Base-by-base conservation (phyloP, 371 early-diverging fungal species). In the Chytridiales sp. region DNA sequence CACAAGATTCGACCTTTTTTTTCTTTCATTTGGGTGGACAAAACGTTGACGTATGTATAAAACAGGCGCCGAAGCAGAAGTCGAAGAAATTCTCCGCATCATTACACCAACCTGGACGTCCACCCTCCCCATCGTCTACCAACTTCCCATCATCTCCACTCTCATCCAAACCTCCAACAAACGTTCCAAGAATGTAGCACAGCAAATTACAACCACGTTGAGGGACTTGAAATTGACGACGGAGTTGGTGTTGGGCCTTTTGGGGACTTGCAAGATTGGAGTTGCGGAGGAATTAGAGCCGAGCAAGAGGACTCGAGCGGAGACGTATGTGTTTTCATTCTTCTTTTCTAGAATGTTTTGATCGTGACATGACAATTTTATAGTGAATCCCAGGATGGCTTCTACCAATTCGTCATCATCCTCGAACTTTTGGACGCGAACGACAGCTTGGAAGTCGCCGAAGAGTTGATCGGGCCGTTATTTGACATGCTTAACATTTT, bases 401-500 rank as follows among this genome's bases (percentile, higher is more conserved):
- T 86, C 46, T 75, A 82, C 54, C 80, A 81, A 27, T 78, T 89
- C 24, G 81, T 82, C 34, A 72, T 86, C 9, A 59, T 87, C 11
- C 75, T 91, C 27, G 92, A 91, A 74, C 49, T 87, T 5, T 67
- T 91, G 38, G 86, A 88, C 63, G 78, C 79, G 62, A 81, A 79
- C 66, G 9, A 36, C 15, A 63, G 71, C 4, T 76, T 85, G 32
- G 30, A 47, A 0, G 68, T 59, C 0, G 65, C 76, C 15, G 77
- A 73, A 46, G 74, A 62, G 15, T 75, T 89, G 22, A 75, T 89
- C 22, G 79, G 79, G 42, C 79, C 87, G 3, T 74, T 93, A 67
- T 92, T 91, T 64, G 86, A 87, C 44, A 68, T 90, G 8, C 78
- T 94, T 41, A 78, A 83, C 1, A 80, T 76, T n/a, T 72, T 93